Evolutionary conservation across 768 basidiomycete genomes (phyloP).

Genomic region (Rhizopogon vulgaris): DNA sequence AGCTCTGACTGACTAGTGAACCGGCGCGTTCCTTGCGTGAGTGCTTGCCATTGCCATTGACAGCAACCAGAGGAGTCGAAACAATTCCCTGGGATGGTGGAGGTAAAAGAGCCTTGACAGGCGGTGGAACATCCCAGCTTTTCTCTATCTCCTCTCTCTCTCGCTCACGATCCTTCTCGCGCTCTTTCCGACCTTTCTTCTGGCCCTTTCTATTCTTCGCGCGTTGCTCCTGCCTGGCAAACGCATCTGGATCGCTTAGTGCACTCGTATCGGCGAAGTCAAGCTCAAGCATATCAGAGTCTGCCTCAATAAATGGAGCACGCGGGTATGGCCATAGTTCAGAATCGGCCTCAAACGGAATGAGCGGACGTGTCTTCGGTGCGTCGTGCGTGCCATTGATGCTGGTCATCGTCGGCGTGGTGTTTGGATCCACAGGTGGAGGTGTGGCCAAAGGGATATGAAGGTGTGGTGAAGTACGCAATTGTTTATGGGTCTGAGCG

Average conservation of each 20-base stretch:
- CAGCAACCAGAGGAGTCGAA: constrained; percentile 1
- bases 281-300: constrained; percentile 64
- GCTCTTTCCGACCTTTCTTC: constrained; percentile 20
- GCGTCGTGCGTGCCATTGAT: constrained; percentile 8
- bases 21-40: constrained; percentile 4
- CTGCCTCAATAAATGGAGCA: constrained; percentile 34
- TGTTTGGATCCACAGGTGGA: constrained; percentile 3
- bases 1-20: background rate
- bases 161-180: constrained; percentile 32
- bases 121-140: constrained; percentile 52
- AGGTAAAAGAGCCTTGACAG: constrained; percentile 16
- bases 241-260: constrained; percentile 60
- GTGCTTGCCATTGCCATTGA: constrained; percentile 21
- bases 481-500: constrained; percentile 9
- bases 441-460: background rate
- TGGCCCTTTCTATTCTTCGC: constrained; percentile 17
- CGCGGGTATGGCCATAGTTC: constrained; percentile 70
- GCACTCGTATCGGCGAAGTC: constrained; percentile 71
- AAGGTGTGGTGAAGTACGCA: constrained; percentile 3
- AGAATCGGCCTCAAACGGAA: constrained; percentile 60
- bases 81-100: constrained; percentile 2
- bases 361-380: constrained; percentile 34
- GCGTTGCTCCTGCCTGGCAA: constrained; percentile 29
- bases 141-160: constrained; percentile 48
- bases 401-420: constrained; percentile 6